These are phyloP conservation scores for Fusarium clavum DNA, from an alignment of 2,329 filamentous ascomycete genomes.

Conservation along the genomic window DNA sequence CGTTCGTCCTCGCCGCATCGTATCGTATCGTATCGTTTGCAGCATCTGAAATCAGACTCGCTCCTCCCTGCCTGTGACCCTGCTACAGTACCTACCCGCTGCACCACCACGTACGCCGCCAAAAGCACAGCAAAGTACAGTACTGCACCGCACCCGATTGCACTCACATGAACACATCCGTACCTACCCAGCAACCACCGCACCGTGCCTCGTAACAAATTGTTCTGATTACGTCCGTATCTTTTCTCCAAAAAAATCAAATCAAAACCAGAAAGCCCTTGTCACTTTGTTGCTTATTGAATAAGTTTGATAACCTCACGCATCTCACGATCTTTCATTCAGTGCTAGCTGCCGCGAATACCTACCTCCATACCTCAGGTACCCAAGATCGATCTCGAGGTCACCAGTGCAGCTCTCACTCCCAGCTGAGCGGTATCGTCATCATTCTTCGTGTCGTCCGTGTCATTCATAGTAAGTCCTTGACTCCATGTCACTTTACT, in stretches of 20 bases:
- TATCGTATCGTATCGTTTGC: neutral
- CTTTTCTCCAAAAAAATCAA: slow-evolving; percentile 18
- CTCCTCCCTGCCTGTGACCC: slow-evolving; percentile 33
- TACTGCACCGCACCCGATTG: slow-evolving; percentile 35
- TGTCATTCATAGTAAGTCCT: slow-evolving; percentile 35
- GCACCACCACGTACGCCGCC: slow-evolving; percentile 42
- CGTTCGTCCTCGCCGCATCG: slow-evolving; percentile 4
- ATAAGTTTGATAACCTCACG: slow-evolving; percentile 18
- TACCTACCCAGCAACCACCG: slow-evolving; percentile 32
- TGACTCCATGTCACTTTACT: slow-evolving; percentile 8
- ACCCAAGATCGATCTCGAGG: slow-evolving; percentile 36
- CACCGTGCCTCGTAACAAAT: slow-evolving; percentile 31
- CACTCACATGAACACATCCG: slow-evolving; percentile 39
- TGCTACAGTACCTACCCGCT: slow-evolving; percentile 39
- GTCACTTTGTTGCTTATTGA: slow-evolving; percentile 24
- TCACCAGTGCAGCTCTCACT: slow-evolving; percentile 36
- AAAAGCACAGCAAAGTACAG: slow-evolving; percentile 28
- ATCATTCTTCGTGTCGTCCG: slow-evolving; percentile 33
- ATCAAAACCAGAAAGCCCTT: slow-evolving; percentile 26
- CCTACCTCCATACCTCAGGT: neutral
- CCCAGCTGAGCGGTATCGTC: slow-evolving; percentile 39
- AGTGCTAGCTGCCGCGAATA: slow-evolving; percentile 41
- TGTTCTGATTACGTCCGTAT: slow-evolving; percentile 22
- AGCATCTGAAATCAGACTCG: slow-evolving; percentile 20
- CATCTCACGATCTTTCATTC: slow-evolving; percentile 41